These are phyloP conservation scores for Penicillium sp. DNA, from an alignment of 2,329 filamentous ascomycete genomes.

Conservation along the genomic window DNA sequence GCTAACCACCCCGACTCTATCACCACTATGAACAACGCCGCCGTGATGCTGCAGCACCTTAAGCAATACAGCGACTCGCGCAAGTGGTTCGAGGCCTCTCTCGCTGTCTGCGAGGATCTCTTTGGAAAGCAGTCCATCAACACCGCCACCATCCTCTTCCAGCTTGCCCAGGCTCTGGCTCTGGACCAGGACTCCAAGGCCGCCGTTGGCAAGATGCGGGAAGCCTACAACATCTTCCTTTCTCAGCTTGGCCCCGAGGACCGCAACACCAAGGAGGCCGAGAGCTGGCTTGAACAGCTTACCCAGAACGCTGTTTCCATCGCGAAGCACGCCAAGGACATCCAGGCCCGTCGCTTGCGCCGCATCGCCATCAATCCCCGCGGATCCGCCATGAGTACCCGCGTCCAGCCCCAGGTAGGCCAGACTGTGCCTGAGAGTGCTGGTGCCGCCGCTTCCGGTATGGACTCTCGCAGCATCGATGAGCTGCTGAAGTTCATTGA, in stretches of 20 bases:
- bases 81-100: conserved; percentile 92
- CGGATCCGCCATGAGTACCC: conserved; percentile 51
- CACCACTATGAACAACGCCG: conserved; percentile 97
- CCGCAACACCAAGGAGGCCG: conserved; percentile 96
- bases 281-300: conserved; percentile 92
- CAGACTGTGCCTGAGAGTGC: conserved; percentile 53
- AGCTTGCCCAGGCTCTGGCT: conserved; percentile 90
- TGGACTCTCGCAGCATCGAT: conserved; percentile 82
- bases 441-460: conserved; percentile 37
- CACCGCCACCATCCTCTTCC: conserved; percentile 91
- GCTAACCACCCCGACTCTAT: conserved; percentile 92
- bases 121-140: conserved; percentile 89
- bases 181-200: conserved; percentile 93
- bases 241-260: conserved; percentile 80
- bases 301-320: conserved; percentile 93
- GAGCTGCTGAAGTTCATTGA: conserved; percentile 94
- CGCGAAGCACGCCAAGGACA: conserved; percentile 86
- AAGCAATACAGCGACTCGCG: conserved; percentile 94
- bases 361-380: conserved; percentile 65
- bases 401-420: conserved; percentile 60
- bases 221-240: conserved; percentile 95
- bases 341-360: conserved; percentile 68
- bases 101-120: conserved; percentile 80
- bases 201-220: conserved; percentile 88
- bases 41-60: conserved; percentile 94